phyloP scores from a whole-genome alignment of 306 rosid species.

The Lablab purpureus region DNA sequence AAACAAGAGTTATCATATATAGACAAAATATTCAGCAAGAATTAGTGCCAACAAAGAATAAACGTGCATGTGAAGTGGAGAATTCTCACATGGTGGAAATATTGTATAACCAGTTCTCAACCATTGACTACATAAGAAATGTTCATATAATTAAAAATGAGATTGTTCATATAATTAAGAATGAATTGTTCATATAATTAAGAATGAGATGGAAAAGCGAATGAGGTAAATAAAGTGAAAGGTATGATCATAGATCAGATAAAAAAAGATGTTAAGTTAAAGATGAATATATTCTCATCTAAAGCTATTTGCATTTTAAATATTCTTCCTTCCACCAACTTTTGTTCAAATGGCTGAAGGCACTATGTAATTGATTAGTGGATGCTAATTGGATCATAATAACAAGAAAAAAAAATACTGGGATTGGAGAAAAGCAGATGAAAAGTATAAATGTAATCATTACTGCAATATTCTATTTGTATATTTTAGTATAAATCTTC shows the following conservation, averaged over 20 bases:
- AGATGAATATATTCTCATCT: conserved; percentile 46
- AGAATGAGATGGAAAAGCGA: not conserved
- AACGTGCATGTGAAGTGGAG: conserved; percentile 15
- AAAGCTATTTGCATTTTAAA: conserved; percentile 47
- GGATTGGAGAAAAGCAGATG: conserved; percentile 39
- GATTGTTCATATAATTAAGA: not conserved
- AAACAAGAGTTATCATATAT: not conserved
- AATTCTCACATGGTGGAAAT: conserved; percentile 15
- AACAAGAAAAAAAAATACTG: conserved; percentile 24
- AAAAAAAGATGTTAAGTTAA: not conserved
- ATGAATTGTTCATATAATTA: not conserved
- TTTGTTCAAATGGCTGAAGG: conserved; percentile 35
- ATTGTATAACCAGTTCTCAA: not conserved
- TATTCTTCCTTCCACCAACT: conserved; percentile 42
- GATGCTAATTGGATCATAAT: conserved; percentile 43
- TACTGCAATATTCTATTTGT: conserved; percentile 39
- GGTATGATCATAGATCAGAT: not conserved
- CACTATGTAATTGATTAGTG: conserved; percentile 37
- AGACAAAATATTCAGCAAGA: not conserved
- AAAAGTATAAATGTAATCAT: conserved; percentile 49
- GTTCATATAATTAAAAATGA: not conserved
- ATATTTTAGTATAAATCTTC: conserved; percentile 34
- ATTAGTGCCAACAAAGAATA: not conserved
- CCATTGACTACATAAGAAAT: not conserved
- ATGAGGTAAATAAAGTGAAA: conserved; percentile 32